These are phyloP conservation scores for Akanthomyces muscarius DNA, from an alignment of 2,329 filamentous ascomycete genomes.

Conservation along the genomic window DNA sequence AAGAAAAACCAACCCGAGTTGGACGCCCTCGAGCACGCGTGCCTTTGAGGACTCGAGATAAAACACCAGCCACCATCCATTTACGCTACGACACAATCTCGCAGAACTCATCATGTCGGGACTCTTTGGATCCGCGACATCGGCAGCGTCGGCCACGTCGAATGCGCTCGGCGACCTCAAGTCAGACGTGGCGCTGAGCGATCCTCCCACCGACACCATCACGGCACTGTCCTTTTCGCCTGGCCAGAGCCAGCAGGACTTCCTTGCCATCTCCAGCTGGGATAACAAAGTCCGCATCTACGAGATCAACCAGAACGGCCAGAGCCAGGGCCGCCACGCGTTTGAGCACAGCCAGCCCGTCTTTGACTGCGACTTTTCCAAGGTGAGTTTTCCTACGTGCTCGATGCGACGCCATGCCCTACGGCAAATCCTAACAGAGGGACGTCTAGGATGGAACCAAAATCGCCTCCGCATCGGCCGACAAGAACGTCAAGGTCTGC, in stretches of 20 bases:
- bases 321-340: slow-evolving; percentile 77
- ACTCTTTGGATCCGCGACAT: slow-evolving; percentile 53
- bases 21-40: slow-evolving; percentile 12
- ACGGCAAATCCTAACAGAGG: slow-evolving; percentile 10
- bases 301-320: slow-evolving; percentile 73
- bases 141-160: slow-evolving; percentile 47
- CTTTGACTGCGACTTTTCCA: slow-evolving; percentile 80
- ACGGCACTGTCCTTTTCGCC: slow-evolving; percentile 83
- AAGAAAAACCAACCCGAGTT: background rate
- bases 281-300: slow-evolving; percentile 98
- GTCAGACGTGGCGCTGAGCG: slow-evolving; percentile 75
- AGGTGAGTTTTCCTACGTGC: slow-evolving; percentile 53
- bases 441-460: slow-evolving; percentile 77
- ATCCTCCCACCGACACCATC: slow-evolving; percentile 83
- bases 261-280: slow-evolving; percentile 89
- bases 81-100: background rate
- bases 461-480: slow-evolving; percentile 80
- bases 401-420: background rate
- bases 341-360: slow-evolving; percentile 87
- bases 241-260: slow-evolving; percentile 55
- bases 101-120: slow-evolving; percentile 52
- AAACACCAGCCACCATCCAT: background rate
- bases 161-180: slow-evolving; percentile 87
- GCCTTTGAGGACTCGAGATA: background rate
- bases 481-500: slow-evolving; percentile 85